These are phyloP conservation scores for Backusella psychrophila DNA, from an alignment of 192 early-diverging fungal genomes.

Conservation along the genomic window DNA sequence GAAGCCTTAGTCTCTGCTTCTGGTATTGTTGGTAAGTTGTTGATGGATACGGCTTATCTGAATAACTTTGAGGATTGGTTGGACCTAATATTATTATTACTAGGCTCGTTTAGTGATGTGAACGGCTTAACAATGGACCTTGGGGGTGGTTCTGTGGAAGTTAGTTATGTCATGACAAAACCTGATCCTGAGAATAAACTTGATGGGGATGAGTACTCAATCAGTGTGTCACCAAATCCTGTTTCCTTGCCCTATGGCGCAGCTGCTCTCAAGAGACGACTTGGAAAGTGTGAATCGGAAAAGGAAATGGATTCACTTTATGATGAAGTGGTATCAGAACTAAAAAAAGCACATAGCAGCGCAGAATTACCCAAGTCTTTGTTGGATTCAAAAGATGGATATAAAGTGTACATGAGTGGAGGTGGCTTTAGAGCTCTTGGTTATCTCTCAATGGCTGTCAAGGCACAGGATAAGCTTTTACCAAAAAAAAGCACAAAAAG, in stretches of 20 bases:
- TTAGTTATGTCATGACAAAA: constrained; percentile 47
- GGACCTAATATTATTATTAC: background rate
- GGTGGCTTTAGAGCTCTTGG: constrained; percentile 54
- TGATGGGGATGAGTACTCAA: constrained; percentile 8
- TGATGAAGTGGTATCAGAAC: constrained; percentile 29
- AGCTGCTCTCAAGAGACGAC: constrained; percentile 42
- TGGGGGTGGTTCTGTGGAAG: constrained; percentile 53
- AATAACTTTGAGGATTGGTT: background rate
- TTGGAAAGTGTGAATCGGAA: constrained; percentile 30
- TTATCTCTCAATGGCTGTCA: constrained; percentile 47
- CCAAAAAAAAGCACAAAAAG: constrained; percentile 13
- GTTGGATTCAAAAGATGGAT: constrained; percentile 31
- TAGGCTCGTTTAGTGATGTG: constrained; percentile 46
- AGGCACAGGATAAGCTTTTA: constrained; percentile 28
- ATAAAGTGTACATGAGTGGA: constrained; percentile 47
- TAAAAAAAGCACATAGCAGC: constrained; percentile 35
- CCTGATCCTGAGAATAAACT: background rate
- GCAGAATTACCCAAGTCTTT: constrained; percentile 13
- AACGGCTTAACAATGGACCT: constrained; percentile 52
- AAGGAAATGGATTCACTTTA: constrained; percentile 17
- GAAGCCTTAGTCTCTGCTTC: constrained; percentile 50
- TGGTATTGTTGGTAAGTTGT: constrained; percentile 44
- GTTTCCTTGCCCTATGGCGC: constrained; percentile 52
- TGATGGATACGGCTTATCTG: background rate
- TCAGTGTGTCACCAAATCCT: constrained; percentile 30